phyloP scores from a whole-genome alignment of 1,284 basidiomycete genomes.

The Leccinum angustisporum region DNA sequence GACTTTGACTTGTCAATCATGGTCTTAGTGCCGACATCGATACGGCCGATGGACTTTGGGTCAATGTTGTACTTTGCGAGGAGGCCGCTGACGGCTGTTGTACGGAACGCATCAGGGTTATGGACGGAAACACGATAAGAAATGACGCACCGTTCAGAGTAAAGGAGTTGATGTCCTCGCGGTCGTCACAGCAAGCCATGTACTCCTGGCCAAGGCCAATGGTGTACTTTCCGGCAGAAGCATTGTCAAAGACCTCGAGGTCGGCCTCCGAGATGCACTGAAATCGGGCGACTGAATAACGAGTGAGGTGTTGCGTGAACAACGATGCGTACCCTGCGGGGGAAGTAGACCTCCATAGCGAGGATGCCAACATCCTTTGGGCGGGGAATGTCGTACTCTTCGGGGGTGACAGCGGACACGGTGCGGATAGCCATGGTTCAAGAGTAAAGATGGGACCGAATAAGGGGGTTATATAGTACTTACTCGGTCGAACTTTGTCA shows the following conservation, averaged over 20 bases:
- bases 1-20: conserved; percentile 99
- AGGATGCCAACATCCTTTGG: conserved; percentile 93
- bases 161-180: conserved; percentile 99
- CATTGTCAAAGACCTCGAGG: conserved; percentile 94
- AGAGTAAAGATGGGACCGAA: conserved; percentile 1
- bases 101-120: conserved; percentile 5
- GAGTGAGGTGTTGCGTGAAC: conserved; percentile 25
- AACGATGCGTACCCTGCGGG: conserved; percentile 68
- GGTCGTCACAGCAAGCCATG: conserved; percentile 98
- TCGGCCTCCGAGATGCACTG: conserved; percentile 95
- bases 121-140: background rate
- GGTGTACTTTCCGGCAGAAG: conserved; percentile 97
- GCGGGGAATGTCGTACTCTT: conserved; percentile 42
- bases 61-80: conserved; percentile 96
- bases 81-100: conserved; percentile 77
- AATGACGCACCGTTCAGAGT: conserved; percentile 79
- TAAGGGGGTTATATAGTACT: conserved; percentile 24
- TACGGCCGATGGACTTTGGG: conserved; percentile 93
- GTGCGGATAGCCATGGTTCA: conserved; percentile 24
- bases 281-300: conserved; percentile 5
- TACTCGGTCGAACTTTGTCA: too few relatives aligned
- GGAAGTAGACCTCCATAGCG: conserved; percentile 93
- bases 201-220: conserved; percentile 97
- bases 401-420: conserved; percentile 6
- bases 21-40: conserved; percentile 98